Evolutionary conservation across 345 rosid genomes (phyloP).

Genomic region (Brassica juncea): DNA sequence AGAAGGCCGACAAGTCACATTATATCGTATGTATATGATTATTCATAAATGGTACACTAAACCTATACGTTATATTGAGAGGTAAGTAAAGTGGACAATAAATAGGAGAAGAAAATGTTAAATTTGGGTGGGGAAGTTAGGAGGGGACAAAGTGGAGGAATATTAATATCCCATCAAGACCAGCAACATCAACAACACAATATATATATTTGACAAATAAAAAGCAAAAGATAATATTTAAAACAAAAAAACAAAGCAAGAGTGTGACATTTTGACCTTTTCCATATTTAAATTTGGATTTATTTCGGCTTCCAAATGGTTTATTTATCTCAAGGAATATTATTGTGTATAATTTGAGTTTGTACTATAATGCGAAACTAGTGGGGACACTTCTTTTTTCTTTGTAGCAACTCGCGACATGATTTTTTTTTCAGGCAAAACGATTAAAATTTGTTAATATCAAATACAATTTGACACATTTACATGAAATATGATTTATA

Average conservation of each 20-base stretch:
- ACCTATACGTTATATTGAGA: constrained; percentile 15
- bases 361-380: constrained; percentile 26
- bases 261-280: constrained; percentile 41
- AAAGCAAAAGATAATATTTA: constrained; percentile 17
- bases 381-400: constrained; percentile 19
- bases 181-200: constrained; percentile 50
- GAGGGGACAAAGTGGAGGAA: constrained; percentile 96
- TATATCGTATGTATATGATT: not conserved
- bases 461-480: not conserved
- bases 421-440: not conserved
- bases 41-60: not conserved
- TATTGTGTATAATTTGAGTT: constrained; percentile 28
- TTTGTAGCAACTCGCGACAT: constrained; percentile 10
- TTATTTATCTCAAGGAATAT: constrained; percentile 25
- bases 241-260: constrained; percentile 22
- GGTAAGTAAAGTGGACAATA: constrained; percentile 24
- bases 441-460: not conserved
- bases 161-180: constrained; percentile 78
- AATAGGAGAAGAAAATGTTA: constrained; percentile 19
- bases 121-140: constrained; percentile 39
- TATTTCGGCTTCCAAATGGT: constrained; percentile 15
- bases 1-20: not conserved
- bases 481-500: not conserved
- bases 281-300: constrained; percentile 24
- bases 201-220: constrained; percentile 39